A percentile compares a stretch with the other conserved stretches of the same genome.
phyloP scores from a whole-genome alignment of 176 grass and related monocot species.

The Carex littledalei region DNA sequence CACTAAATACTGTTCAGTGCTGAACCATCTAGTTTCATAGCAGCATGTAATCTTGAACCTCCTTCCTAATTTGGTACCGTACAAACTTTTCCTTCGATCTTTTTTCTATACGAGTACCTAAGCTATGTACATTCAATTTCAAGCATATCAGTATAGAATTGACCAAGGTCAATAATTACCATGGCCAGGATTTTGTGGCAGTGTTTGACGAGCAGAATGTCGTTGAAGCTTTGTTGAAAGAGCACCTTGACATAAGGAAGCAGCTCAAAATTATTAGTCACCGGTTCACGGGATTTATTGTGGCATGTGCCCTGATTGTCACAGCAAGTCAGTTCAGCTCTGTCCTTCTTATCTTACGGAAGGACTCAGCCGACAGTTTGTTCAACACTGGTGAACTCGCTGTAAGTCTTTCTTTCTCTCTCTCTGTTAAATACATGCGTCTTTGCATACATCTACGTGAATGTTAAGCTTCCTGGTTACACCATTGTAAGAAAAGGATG shows the following conservation, averaged over 20 bases:
- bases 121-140: not conserved
- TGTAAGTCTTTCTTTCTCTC: conserved; percentile 31
- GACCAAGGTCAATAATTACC: not conserved
- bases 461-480: not conserved
- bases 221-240: conserved; percentile 48
- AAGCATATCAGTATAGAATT: not conserved
- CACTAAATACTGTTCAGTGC: not conserved
- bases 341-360: conserved; percentile 64
- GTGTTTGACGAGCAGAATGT: conserved; percentile 44
- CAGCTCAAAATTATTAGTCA: conserved; percentile 92
- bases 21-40: not conserved
- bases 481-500: not conserved
- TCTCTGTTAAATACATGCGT: not conserved
- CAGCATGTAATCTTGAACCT: not conserved
- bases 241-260: conserved; percentile 84
- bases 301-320: conserved; percentile 47
- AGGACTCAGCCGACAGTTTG: conserved; percentile 58
- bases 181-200: conserved; percentile 39
- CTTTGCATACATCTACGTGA: not conserved
- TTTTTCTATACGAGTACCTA: not conserved
- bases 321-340: conserved; percentile 87
- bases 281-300: conserved; percentile 70
- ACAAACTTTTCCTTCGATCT: too few species aligned
- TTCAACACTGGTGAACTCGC: conserved; percentile 84
- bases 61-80: not conserved